Percentiles rank a stretch among this genome's conserved stretches.
Conservation (phyloP, 2,329 filamentous ascomycete species). For the Aotearoamyces nothofagi region DNA sequence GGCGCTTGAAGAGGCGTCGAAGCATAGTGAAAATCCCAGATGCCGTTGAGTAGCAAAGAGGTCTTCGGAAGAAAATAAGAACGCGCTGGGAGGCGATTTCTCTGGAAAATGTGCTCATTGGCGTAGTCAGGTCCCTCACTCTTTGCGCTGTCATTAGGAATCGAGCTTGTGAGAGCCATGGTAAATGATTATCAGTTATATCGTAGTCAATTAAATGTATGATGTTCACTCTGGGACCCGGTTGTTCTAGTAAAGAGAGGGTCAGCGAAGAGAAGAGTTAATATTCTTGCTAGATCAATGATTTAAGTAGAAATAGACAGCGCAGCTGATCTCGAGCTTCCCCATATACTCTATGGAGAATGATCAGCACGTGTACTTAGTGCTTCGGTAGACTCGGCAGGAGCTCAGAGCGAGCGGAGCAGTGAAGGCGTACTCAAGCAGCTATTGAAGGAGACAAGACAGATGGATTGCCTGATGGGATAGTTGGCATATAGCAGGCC, state of each 20-base stretch:
- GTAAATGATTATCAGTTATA: too few species aligned
- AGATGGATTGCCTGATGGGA: too few species aligned
- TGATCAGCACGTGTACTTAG: too few species aligned
- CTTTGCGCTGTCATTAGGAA: conserved; percentile 9
- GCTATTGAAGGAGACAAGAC: too few species aligned
- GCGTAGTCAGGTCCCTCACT: conserved; percentile 35
- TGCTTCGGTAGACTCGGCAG: too few species aligned
- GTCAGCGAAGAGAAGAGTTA: too few species aligned
- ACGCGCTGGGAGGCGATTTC: conserved; percentile 35
- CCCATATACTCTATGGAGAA: too few species aligned
- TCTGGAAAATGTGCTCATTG: conserved; percentile 34
- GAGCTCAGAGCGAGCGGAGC: too few species aligned
- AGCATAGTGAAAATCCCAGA: conserved; percentile 39
- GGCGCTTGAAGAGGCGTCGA: conserved; percentile 29
- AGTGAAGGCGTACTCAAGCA: too few species aligned
- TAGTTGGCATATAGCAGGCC: too few species aligned
- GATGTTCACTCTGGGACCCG: too few species aligned
- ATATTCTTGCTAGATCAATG: not conserved
- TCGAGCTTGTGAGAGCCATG: conserved; percentile 1
- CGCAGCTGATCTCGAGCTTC: not conserved
- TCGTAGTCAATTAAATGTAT: not conserved
- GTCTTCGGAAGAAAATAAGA: conserved; percentile 36
- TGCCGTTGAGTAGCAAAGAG: conserved; percentile 34
- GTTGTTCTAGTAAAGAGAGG: too few species aligned
- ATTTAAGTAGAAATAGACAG: conserved; percentile 1